Evolutionary conservation across 2,329 filamentous ascomycete species (phyloP), one percentile per base, ranked within the genome.

Genomic region (Graphium sp.): DNA sequence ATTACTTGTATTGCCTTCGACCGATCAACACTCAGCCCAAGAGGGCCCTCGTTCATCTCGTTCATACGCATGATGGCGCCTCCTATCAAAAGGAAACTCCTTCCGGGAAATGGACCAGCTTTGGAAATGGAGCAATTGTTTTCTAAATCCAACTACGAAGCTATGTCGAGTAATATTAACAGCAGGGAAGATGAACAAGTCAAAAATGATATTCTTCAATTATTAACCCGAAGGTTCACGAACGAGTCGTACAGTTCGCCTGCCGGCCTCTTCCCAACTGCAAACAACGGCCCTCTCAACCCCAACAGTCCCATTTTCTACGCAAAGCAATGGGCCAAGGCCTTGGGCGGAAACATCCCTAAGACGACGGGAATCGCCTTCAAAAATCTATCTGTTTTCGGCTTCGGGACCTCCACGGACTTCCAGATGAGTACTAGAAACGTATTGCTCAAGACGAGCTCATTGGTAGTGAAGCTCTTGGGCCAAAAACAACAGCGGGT

Each of bases 371-470:
- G 54, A 4, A 43, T 59, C 8, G 50, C 52, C 1, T 60, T 60
- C 35, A 48, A 48, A 19, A 49, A 58, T 18, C 41, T 61, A 18
- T 52, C 48, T 27, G 56, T 53, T 5, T 58, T 50, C 31, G 58
- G 57, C 0, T 53, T 52, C 35, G 45, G 55, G 18, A 45, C 45
- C 5, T 46, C 52, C 11, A 50, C 52, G 1, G 49, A 62, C 36
- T 58, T 55, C 32, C 51, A 62, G 39, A 50, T 49, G 32, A 46
- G 48, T 33, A 49, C 64, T 13, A 47, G 46, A 22, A 53, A 61
- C 32, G 41, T 56, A 17, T 35, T 37, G 15, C 33, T 39, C 2
- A 30, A 37, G 16, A 47, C 41, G 10, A 36, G 36, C 6, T 43
- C 44, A 1, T 39, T 47, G 31, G 32, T 42, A 5, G 40, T 41